Conservation (phyloP, 257 asterid genomes). For the Solanum rostratum region DNA sequence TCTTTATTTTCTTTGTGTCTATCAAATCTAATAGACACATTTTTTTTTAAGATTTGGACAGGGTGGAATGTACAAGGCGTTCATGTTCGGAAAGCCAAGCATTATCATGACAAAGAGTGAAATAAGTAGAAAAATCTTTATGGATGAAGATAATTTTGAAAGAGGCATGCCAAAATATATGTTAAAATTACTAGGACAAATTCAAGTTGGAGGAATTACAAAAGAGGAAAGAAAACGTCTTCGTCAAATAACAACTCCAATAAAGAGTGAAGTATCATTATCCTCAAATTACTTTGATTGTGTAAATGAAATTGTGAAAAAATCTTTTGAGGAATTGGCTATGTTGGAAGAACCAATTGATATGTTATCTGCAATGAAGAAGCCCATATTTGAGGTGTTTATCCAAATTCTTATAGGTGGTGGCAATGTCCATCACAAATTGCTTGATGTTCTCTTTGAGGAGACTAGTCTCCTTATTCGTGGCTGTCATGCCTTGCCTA, state of each 20-base stretch:
- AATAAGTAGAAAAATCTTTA: neutral
- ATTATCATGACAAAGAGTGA: neutral
- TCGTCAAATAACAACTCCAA: no score
- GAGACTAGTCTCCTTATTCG: neutral
- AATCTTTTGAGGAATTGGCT: neutral
- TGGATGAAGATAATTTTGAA: neutral
- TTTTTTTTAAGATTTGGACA: neutral
- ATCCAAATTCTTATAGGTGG: neutral
- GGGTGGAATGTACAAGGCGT: neutral
- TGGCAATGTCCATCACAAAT: neutral
- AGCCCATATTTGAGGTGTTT: neutral
- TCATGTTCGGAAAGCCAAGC: neutral
- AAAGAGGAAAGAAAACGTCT: neutral
- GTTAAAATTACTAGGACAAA: neutral
- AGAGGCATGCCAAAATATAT: neutral
- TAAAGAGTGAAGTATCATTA: neutral
- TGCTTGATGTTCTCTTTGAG: no score
- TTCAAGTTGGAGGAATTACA: neutral
- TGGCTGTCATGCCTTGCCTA: neutral
- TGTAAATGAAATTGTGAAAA: neutral
- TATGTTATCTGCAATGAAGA: neutral
- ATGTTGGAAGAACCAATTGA: neutral
- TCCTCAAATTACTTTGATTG: neutral
- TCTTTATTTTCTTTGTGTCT: no score
- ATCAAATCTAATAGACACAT: no score